Evolutionary conservation across 2,329 filamentous ascomycete species (phyloP).

Genomic region (Trichoderma sp.): DNA sequence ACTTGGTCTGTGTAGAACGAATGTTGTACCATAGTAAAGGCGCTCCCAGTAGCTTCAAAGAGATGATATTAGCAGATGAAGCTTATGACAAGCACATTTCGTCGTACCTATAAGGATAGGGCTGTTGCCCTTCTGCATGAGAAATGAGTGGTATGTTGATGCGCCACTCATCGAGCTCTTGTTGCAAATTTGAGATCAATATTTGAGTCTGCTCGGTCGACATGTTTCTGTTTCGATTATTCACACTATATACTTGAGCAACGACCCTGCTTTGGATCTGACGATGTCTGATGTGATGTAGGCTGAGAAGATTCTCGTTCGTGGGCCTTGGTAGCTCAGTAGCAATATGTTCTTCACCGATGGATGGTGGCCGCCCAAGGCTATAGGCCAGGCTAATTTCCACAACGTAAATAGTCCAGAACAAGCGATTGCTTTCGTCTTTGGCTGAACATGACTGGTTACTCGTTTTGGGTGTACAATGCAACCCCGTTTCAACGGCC

Average conservation of each 20-base stretch:
- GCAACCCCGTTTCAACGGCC: background rate
- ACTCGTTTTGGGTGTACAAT: background rate
- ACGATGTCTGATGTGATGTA: background rate
- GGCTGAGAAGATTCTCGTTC: background rate
- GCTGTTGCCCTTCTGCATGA: background rate
- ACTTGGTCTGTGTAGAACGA: background rate
- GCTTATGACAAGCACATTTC: background rate
- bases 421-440: background rate
- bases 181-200: background rate
- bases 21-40: background rate
- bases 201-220: background rate
- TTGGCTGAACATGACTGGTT: background rate
- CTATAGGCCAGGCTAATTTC: background rate
- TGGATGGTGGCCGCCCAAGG: background rate
- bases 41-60: background rate
- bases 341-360: background rate
- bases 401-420: background rate
- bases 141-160: background rate
- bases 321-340: background rate
- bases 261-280: background rate
- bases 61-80: background rate
- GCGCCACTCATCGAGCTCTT: background rate
- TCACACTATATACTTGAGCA: background rate
- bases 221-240: background rate
- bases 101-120: background rate